These are phyloP conservation scores for Fusarium floridanum DNA, from an alignment of 2,329 filamentous ascomycete genomes.

Conservation along the genomic window DNA sequence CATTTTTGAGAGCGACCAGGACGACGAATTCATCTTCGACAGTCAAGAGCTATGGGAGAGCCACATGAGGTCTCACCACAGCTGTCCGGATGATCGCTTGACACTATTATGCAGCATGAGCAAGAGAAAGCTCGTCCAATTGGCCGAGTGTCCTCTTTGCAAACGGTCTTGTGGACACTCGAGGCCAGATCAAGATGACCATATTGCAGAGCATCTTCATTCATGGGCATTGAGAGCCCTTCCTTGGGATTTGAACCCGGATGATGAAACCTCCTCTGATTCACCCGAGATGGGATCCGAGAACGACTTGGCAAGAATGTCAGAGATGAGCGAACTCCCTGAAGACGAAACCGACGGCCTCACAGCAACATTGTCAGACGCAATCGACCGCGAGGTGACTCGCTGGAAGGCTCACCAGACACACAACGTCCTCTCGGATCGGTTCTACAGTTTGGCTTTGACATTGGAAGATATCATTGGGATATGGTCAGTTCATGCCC, in stretches of 20 bases:
- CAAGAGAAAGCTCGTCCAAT: background rate
- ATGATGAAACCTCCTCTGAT: background rate
- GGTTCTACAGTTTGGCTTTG: background rate
- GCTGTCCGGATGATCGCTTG: background rate
- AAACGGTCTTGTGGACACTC: background rate
- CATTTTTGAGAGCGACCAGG: background rate
- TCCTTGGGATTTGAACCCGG: slow-evolving; percentile 6
- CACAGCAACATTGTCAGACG: background rate
- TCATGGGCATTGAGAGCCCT: slow-evolving; percentile 9
- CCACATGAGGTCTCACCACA: background rate
- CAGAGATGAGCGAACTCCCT: slow-evolving; percentile 5
- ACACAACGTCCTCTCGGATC: background rate
- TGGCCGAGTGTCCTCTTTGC: background rate
- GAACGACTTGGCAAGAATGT: slow-evolving; percentile 7
- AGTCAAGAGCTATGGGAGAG: background rate
- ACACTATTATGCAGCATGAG: background rate
- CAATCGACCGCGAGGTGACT: background rate
- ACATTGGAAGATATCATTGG: background rate
- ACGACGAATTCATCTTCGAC: slow-evolving; percentile 1
- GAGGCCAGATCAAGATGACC: background rate
- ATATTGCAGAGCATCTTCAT: slow-evolving; percentile 14
- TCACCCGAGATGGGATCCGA: slow-evolving; percentile 3
- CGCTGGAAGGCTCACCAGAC: background rate
- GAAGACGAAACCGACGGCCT: background rate
- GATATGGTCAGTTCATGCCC: background rate